Conservation (phyloP, 768 basidiomycete species). For the Pulveroboletus sp. region DNA sequence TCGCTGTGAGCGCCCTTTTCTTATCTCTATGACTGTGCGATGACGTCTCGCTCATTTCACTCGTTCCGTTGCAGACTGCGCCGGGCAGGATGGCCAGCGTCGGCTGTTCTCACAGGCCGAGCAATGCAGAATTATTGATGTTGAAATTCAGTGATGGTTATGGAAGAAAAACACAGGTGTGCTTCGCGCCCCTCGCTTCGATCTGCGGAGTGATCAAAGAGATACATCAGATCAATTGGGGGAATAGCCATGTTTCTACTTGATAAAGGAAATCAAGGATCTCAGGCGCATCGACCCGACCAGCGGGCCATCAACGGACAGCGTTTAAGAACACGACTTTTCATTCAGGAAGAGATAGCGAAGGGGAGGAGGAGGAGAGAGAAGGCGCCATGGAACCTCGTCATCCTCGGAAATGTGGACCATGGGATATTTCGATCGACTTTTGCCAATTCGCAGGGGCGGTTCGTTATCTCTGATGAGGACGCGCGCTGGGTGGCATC, state of each 20-base stretch:
- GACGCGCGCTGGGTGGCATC: neutral
- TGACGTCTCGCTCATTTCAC: neutral
- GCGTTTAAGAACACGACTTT: conserved; percentile 4
- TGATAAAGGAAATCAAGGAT: conserved; percentile 6
- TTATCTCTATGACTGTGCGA: neutral
- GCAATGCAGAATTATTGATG: conserved; percentile 2
- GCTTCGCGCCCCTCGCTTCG: conserved; percentile 14
- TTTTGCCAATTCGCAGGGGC: conserved; percentile 6
- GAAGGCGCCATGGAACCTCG: neutral
- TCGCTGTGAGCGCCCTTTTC: neutral
- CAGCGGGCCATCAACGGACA: neutral
- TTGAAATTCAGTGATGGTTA: conserved; percentile 25
- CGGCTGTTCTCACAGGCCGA: neutral
- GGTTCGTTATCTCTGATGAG: neutral
- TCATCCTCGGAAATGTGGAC: conserved; percentile 25
- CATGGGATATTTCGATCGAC: conserved; percentile 2
- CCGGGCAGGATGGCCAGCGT: neutral
- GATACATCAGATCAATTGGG: conserved; percentile 17
- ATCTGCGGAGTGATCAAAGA: conserved; percentile 23
- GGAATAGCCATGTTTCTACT: conserved; percentile 1
- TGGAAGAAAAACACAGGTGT: conserved; percentile 17
- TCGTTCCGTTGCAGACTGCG: neutral
- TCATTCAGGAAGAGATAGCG: neutral
- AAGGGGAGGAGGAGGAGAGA: neutral
- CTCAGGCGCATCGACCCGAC: neutral